phyloP scores from a whole-genome alignment of 805 yeast genomes.

The Kuraishia borneana region DNA sequence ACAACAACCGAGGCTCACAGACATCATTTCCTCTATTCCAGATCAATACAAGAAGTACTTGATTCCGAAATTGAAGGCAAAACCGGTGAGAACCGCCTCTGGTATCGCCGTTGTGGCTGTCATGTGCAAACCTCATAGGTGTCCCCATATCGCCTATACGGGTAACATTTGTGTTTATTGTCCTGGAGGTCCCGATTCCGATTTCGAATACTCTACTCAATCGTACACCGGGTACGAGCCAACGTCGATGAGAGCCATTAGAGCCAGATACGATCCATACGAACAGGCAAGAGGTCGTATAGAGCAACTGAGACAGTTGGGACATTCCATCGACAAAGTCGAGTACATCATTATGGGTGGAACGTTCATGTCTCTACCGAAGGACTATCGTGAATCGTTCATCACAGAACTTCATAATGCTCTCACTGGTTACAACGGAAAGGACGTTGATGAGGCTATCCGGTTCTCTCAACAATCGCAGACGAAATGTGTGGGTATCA shows the following conservation, averaged over 20 bases:
- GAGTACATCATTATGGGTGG: conserved; percentile 99
- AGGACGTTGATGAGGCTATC: conserved; percentile 83
- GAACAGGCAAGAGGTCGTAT: conserved; percentile 98
- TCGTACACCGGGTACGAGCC: conserved; percentile 98
- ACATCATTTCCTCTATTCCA: conserved; percentile 89
- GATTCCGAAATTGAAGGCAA: conserved; percentile 91
- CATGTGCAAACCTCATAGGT: conserved; percentile 98
- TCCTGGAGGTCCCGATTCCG: conserved; percentile 99
- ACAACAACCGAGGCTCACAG: conserved; percentile 90
- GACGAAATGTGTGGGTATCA: conserved; percentile 96
- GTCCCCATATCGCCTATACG: conserved; percentile 98
- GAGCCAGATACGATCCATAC: conserved; percentile 96
- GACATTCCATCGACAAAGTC: conserved; percentile 94
- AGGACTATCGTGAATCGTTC: conserved; percentile 81
- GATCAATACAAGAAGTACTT: conserved; percentile 89
- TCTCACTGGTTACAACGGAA: conserved; percentile 82
- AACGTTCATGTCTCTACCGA: conserved; percentile 91
- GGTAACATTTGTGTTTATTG: conserved; percentile 98
- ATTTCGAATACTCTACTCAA: conserved; percentile 95
- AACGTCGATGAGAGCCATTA: conserved; percentile 97
- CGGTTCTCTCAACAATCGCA: conserved; percentile 84
- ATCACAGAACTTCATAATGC: conserved; percentile 91
- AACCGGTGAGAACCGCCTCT: conserved; percentile 96
- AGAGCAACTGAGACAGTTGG: conserved; percentile 89
- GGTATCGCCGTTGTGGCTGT: conserved; percentile 99